Conservation (phyloP, 805 yeast species). For the Candida awuae region DNA sequence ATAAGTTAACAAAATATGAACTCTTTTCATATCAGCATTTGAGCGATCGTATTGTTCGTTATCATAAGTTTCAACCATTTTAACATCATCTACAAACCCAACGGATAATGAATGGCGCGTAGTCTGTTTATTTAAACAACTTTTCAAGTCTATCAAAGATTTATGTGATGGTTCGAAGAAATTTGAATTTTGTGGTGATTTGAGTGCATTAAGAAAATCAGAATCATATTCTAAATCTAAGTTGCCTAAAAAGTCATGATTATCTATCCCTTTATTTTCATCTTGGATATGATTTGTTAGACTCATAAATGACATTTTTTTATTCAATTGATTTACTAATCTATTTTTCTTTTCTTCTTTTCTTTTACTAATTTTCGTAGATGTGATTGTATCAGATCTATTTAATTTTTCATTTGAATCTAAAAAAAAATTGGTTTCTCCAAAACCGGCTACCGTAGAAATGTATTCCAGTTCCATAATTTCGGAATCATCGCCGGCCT, state of each 20-base stretch:
- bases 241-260: neutral
- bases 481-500: neutral
- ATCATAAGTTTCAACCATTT: constrained; percentile 45
- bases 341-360: neutral
- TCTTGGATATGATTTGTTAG: neutral
- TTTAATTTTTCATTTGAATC: too few species aligned
- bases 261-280: neutral
- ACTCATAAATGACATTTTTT: neutral
- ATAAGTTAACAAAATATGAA: constrained; percentile 34
- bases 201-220: too few species aligned
- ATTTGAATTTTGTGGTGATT: too few species aligned
- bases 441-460: constrained; percentile 32
- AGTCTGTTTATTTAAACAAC: constrained; percentile 8
- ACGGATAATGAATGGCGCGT: constrained; percentile 10
- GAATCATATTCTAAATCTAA: neutral
- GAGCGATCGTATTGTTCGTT: constrained; percentile 45
- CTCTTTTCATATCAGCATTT: constrained; percentile 43
- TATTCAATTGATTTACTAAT: neutral
- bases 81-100: constrained; percentile 40
- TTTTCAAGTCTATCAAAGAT: neutral
- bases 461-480: constrained; percentile 31
- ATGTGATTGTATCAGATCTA: too few species aligned
- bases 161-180: neutral
- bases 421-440: constrained; percentile 33
- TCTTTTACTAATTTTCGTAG: too few species aligned